Percentiles rank a stretch among this genome's conserved stretches.
These are phyloP conservation scores for Barbarea vulgaris DNA, from an alignment of 345 rosid genomes.

Conservation along the genomic window DNA sequence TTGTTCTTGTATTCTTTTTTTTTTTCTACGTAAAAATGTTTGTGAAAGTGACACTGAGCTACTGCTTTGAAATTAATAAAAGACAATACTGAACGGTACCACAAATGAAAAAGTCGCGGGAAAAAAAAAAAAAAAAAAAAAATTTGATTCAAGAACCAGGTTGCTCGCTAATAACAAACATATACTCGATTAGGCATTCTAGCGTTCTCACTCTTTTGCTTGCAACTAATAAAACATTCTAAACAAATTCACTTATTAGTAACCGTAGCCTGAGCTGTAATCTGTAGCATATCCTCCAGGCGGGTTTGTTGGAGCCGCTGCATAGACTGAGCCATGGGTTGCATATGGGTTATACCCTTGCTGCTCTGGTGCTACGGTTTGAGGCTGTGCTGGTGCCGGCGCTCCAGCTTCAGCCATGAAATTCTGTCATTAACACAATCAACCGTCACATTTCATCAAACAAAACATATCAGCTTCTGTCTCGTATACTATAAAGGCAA, in stretches of 20 bases:
- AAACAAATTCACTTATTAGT: slow-evolving; percentile 42
- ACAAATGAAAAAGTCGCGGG: background rate
- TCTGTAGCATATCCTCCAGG: slow-evolving; percentile 78
- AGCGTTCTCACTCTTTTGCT: slow-evolving; percentile 32
- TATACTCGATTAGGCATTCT: slow-evolving; percentile 32
- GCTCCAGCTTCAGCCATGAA: slow-evolving; percentile 96
- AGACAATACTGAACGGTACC: slow-evolving; percentile 1
- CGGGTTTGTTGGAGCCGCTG: slow-evolving; percentile 78
- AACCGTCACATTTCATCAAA: slow-evolving; percentile 5
- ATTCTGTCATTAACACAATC: slow-evolving; percentile 59
- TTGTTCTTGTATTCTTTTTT: background rate
- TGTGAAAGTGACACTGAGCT: no score
- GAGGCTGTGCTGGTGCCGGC: slow-evolving; percentile 55
- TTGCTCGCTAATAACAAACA: slow-evolving; percentile 31
- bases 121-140: background rate
- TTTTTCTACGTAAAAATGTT: no score
- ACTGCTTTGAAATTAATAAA: slow-evolving; percentile 22
- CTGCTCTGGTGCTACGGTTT: slow-evolving; percentile 57
- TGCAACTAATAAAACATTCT: slow-evolving; percentile 31
- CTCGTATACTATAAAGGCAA: background rate
- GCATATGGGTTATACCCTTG: slow-evolving; percentile 92
- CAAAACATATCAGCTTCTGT: background rate
- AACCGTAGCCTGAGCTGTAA: slow-evolving; percentile 76
- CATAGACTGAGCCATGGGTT: slow-evolving; percentile 73
- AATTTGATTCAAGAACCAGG: background rate